phyloP scores from a whole-genome alignment of 805 yeast genomes.

The Candida railenensis region DNA sequence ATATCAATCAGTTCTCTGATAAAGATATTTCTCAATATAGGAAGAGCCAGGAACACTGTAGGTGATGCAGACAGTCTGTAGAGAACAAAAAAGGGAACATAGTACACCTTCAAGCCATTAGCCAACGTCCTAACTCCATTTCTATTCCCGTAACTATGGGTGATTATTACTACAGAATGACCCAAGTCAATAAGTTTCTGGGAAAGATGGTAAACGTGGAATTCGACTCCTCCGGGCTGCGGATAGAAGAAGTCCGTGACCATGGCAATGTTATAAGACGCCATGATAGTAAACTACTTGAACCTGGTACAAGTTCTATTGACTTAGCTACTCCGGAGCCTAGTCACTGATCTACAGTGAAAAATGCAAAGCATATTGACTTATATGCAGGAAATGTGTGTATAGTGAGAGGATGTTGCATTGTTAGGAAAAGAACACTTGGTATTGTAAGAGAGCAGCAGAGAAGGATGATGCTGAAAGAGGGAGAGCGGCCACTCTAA shows the following conservation, averaged over 20 bases:
- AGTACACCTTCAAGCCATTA: slow-evolving; percentile 90
- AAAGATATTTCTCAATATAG: slow-evolving; percentile 79
- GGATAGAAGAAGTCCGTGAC: slow-evolving; percentile 97
- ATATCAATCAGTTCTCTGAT: slow-evolving; percentile 83
- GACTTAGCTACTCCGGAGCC: too few relatives aligned
- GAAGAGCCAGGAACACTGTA: slow-evolving; percentile 84
- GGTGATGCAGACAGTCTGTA: slow-evolving; percentile 86
- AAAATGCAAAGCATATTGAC: too few relatives aligned
- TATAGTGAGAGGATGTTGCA: too few relatives aligned
- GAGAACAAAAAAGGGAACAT: slow-evolving; percentile 79
- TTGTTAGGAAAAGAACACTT: too few relatives aligned
- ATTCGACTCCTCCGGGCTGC: slow-evolving; percentile 97
- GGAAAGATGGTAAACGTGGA: slow-evolving; percentile 89
- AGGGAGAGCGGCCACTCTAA: too few relatives aligned
- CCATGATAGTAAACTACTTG: too few relatives aligned
- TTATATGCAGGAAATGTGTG: too few relatives aligned
- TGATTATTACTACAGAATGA: slow-evolving; percentile 80
- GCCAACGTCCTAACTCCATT: slow-evolving; percentile 80
- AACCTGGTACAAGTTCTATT: too few relatives aligned
- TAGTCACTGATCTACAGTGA: too few relatives aligned
- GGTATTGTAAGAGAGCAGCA: too few relatives aligned
- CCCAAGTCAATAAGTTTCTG: slow-evolving; percentile 78
- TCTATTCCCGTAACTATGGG: slow-evolving; percentile 85
- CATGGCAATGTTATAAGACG: slow-evolving; percentile 53
- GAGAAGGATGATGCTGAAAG: too few relatives aligned